phyloP scores from a whole-genome alignment of 352 stramenopile species.

The Pythium dissotocum region DNA sequence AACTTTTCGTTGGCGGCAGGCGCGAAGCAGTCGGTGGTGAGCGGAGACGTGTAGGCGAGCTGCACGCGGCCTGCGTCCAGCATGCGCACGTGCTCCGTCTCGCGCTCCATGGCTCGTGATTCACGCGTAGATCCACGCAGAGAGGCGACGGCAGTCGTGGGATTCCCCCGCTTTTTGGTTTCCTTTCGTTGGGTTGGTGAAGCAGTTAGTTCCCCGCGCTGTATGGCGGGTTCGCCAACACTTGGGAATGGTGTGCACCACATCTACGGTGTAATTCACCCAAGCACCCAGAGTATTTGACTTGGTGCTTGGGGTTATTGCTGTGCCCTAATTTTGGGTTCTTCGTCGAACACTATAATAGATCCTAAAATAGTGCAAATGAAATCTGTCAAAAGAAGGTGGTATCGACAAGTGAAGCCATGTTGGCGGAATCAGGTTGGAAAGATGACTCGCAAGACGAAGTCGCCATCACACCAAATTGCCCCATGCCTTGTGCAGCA shows the following conservation, averaged over 20 bases:
- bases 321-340: no score
- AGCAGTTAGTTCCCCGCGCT: neutral
- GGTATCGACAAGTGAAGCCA: neutral
- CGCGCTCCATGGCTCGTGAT: conserved; percentile 21
- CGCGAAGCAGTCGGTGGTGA: conserved; percentile 33
- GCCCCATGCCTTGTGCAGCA: no score
- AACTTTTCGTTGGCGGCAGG: conserved; percentile 42
- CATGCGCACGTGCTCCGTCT: conserved; percentile 80
- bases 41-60: conserved; percentile 38
- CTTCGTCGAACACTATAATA: no score
- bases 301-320: neutral
- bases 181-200: neutral
- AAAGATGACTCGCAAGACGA: neutral
- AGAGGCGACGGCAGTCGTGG: neutral
- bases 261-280: neutral
- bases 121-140: neutral
- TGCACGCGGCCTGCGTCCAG: conserved; percentile 61
- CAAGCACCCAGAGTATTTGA: neutral
- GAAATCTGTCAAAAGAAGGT: neutral
- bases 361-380: no score
- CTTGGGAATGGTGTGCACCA: neutral
- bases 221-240: neutral
- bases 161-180: neutral
- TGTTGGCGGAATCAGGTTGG: neutral
- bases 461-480: no score